phyloP scores from a whole-genome alignment of 345 rosid species.

The Diplotaxis tenuifolia region DNA sequence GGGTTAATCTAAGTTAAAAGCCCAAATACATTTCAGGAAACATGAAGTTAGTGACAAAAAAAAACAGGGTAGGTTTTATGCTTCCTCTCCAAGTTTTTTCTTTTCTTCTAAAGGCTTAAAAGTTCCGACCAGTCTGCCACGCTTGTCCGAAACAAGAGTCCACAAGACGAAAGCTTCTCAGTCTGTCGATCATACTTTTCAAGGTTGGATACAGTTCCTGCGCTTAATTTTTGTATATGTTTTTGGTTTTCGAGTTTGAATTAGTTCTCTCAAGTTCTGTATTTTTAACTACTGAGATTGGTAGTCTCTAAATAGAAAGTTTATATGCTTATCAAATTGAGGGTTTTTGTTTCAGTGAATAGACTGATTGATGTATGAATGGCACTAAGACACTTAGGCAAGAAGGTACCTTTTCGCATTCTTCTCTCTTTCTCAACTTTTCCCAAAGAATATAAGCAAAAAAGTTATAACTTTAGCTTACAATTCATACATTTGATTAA shows the following conservation, averaged over 20 bases:
- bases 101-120: neutral
- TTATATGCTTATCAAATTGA: conserved; percentile 6
- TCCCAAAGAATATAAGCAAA: neutral
- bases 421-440: neutral
- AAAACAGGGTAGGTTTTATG: neutral
- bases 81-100: neutral
- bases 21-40: neutral
- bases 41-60: neutral
- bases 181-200: neutral
- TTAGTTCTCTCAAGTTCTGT: neutral
- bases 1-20: neutral
- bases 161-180: neutral
- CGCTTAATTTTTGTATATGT: neutral
- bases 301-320: neutral
- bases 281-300: conserved; percentile 1
- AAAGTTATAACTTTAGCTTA: neutral
- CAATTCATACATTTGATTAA: neutral
- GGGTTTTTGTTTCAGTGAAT: conserved; percentile 29
- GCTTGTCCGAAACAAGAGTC: neutral
- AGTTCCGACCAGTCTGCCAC: neutral
- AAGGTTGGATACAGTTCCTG: neutral
- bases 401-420: conserved; percentile 39
- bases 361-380: conserved; percentile 43
- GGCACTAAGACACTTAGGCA: conserved; percentile 53
- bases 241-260: neutral